These are phyloP conservation scores for Leccinum pachyderme DNA, from an alignment of 1,284 basidiomycete genomes.

Conservation along the genomic window DNA sequence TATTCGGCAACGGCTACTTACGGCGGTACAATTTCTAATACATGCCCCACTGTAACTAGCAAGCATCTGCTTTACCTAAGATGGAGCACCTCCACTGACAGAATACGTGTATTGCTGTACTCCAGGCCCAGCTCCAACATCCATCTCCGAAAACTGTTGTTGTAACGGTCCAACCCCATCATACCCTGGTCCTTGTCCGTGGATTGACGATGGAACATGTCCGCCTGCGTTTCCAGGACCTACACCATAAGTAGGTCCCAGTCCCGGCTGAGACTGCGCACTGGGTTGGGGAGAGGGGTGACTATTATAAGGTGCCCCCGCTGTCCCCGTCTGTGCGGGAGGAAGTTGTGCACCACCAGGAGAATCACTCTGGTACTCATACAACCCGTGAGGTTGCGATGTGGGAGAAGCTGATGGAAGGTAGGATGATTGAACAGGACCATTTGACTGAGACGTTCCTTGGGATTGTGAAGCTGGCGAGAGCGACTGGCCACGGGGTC, in stretches of 20 bases:
- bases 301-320: constrained; percentile 19
- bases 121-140: constrained; percentile 21
- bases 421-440: constrained; percentile 19
- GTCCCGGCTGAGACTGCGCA: constrained; percentile 15
- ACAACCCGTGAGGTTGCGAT: constrained; percentile 22
- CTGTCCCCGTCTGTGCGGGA: constrained; percentile 5
- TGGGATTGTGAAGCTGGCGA: constrained; percentile 19
- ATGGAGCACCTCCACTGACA: constrained; percentile 18
- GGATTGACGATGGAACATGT: constrained; percentile 19
- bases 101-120: constrained; percentile 26
- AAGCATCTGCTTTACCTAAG: constrained; percentile 8
- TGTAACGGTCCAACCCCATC: constrained; percentile 25
- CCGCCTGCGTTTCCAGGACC: constrained; percentile 25
- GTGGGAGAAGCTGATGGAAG: constrained; percentile 1
- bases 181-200: constrained; percentile 20
- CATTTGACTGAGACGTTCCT: constrained; percentile 13
- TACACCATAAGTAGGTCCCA: constrained; percentile 17
- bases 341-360: not conserved
- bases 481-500: constrained; percentile 18
- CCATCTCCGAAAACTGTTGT: constrained; percentile 35
- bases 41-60: not conserved
- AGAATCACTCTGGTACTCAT: constrained; percentile 21
- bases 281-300: constrained; percentile 16
- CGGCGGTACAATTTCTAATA: not conserved
- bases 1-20: not conserved